Percentiles rank a stretch among this genome's conserved stretches.
Evolutionary conservation across 345 rosid species (phyloP).

Genomic region (Salix caprea): DNA sequence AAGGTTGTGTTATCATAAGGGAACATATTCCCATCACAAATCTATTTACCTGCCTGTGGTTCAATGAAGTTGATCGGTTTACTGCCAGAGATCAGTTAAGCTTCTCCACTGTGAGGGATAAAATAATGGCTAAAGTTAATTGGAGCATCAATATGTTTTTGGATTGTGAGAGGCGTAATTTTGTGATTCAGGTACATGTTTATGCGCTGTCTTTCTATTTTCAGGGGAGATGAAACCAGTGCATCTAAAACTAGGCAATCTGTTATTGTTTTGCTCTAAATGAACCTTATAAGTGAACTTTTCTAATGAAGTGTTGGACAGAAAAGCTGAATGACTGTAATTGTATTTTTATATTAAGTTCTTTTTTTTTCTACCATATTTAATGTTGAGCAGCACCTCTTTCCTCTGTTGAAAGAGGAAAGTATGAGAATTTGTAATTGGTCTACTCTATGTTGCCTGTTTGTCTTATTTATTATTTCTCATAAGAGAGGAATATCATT

Average conservation of each 20-base stretch:
- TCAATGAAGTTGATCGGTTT: conserved; percentile 87
- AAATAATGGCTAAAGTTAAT: conserved; percentile 57
- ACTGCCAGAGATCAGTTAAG: conserved; percentile 90
- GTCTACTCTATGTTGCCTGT: neutral
- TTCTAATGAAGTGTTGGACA: neutral
- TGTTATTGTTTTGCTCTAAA: neutral
- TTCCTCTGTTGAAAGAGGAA: neutral
- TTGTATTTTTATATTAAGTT: neutral
- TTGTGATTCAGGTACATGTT: conserved; percentile 69
- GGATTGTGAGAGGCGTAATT: conserved; percentile 92
- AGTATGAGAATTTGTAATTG: neutral
- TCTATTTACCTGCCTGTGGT: conserved; percentile 86
- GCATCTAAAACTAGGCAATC: neutral
- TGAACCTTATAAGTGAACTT: neutral
- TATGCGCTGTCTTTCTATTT: neutral
- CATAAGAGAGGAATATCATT: neutral
- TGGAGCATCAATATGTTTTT: conserved; percentile 77
- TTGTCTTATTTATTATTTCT: neutral
- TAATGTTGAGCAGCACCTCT: neutral
- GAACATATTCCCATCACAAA: conserved; percentile 80
- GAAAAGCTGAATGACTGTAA: neutral
- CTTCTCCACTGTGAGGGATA: conserved; percentile 82
- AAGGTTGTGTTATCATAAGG: conserved; percentile 79
- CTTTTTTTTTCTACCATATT: neutral
- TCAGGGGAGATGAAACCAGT: neutral